phyloP scores from a whole-genome alignment of 108 stramenopile genomes.

The Cylindrotheca fusiformis region DNA sequence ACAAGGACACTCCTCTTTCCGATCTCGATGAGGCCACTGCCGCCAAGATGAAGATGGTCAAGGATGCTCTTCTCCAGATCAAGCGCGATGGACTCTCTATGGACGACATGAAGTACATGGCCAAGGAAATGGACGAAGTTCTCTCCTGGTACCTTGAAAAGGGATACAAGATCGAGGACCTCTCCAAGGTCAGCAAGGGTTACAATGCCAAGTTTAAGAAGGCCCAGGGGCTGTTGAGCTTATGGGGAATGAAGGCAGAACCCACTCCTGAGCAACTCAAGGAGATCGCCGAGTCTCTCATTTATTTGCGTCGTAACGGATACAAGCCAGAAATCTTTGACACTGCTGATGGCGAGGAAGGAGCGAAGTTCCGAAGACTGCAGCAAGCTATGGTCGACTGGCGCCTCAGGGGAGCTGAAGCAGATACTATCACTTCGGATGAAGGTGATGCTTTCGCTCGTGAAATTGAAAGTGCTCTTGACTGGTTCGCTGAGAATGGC shows the following conservation, averaged over 20 bases:
- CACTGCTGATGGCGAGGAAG: conserved; percentile 29
- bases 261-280: conserved; percentile 23
- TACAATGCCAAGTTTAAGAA: conserved; percentile 31
- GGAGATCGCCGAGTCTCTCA: conserved; percentile 40
- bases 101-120: conserved; percentile 11
- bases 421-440: conserved; percentile 8
- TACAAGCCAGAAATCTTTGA: conserved; percentile 38
- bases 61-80: conserved; percentile 35
- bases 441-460: conserved; percentile 26
- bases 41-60: conserved; percentile 25
- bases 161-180: conserved; percentile 24
- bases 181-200: not conserved
- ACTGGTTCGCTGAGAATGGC: conserved; percentile 35
- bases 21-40: conserved; percentile 14
- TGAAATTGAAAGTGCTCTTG: conserved; percentile 35
- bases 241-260: conserved; percentile 36
- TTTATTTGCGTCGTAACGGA: conserved; percentile 27
- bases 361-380: conserved; percentile 32
- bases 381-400: conserved; percentile 41
- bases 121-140: conserved; percentile 25
- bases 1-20: conserved; percentile 25
- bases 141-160: conserved; percentile 31
- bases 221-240: conserved; percentile 22
- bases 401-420: conserved; percentile 25
- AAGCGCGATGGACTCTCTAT: conserved; percentile 17